Base-by-base conservation (phyloP, 352 stramenopile genomes). In the Globisporangium polare region DNA sequence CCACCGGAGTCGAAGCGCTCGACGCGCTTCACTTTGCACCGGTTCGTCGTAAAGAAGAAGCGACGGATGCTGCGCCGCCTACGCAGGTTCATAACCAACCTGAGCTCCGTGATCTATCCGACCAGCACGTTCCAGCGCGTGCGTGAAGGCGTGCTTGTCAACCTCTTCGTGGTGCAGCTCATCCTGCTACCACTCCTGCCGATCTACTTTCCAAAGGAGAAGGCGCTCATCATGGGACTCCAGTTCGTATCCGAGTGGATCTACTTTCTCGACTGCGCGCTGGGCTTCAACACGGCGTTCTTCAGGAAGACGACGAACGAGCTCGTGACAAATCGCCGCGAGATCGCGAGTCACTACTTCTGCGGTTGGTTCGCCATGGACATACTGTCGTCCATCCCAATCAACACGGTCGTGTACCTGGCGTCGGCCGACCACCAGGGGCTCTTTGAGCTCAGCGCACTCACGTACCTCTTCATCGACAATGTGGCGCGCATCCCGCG, bases 271-370 rank as follows among this genome's bases (percentile, higher is more conserved):
- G 42, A 51, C 47, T 52, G 41, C 24, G 22, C 49, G n/a, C 31
- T 58, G 18, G 37, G 54, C 33, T 35, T 62, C 52, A 66, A 66
- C 45, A 62, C 53, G 6, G 47, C 33, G 52, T 66, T 61, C 46
- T 29, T 58, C 31, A n/a, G 47, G 20, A 49, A 39, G n/a, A 46
- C 13, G 33, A 43, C 20, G 63, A 66, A 58, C 17, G 37, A 61
- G 18, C 52, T 62, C 41, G 24, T 53, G 37, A 61, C 43, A 2
- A 49, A 22, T 7, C 53, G 53, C 3, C n/a, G n/a, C 2, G 33
- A 47, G 61, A 67, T 67, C n/a, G 43, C 61, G 0, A 6, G 6
- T 18, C 31, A 41, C 6, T 62, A 67, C 54, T 27, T 54, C n/a
- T 29, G 35, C 0, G 31, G 41, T 2, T 67, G 53, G 51, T 50